A percentile compares a stretch with the other conserved stretches of the same genome.
phyloP scores from a whole-genome alignment of 2,329 filamentous ascomycete genomes.

The Hymenoscyphus occultus region DNA sequence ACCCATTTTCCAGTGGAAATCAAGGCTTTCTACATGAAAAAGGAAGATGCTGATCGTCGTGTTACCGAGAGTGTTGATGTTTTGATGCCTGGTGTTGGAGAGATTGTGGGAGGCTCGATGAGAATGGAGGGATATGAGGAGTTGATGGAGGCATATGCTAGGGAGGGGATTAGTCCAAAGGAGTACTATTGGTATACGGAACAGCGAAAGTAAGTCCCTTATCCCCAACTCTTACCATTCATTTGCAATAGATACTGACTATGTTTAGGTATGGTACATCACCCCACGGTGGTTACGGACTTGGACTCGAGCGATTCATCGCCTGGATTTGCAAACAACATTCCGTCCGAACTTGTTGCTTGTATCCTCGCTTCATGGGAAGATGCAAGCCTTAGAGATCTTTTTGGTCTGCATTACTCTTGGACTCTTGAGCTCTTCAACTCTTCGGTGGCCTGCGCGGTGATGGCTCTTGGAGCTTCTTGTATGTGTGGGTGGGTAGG shows the following conservation, averaged over 20 bases:
- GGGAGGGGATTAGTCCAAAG: conserved; percentile 77
- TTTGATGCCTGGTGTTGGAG: conserved; percentile 87
- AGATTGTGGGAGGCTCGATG: conserved; percentile 96
- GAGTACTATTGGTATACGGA: conserved; percentile 98
- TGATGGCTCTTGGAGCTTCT: no score
- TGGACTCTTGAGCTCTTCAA: no score
- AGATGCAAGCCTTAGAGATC: conserved; percentile 66
- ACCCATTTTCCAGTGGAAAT: conserved; percentile 97
- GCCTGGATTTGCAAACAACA: conserved; percentile 64
- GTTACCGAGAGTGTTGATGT: conserved; percentile 92
- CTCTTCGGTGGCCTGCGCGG: no score
- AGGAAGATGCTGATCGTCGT: conserved; percentile 70
- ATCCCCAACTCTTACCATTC: background rate
- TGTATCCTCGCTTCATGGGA: conserved; percentile 80
- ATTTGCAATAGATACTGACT: conserved; percentile 10
- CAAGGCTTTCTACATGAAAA: conserved; percentile 99
- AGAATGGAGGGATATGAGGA: conserved; percentile 91
- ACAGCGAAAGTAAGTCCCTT: conserved; percentile 74
- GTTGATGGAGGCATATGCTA: conserved; percentile 82
- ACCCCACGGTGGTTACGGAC: conserved; percentile 77
- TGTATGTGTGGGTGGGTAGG: no score
- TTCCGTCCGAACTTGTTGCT: conserved; percentile 63
- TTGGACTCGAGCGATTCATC: conserved; percentile 79
- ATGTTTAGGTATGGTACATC: conserved; percentile 75
- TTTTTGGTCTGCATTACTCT: background rate